Evolutionary conservation across 2,329 filamentous ascomycete genomes (phyloP).

Genomic region (Phialemonium atrogriseum): DNA sequence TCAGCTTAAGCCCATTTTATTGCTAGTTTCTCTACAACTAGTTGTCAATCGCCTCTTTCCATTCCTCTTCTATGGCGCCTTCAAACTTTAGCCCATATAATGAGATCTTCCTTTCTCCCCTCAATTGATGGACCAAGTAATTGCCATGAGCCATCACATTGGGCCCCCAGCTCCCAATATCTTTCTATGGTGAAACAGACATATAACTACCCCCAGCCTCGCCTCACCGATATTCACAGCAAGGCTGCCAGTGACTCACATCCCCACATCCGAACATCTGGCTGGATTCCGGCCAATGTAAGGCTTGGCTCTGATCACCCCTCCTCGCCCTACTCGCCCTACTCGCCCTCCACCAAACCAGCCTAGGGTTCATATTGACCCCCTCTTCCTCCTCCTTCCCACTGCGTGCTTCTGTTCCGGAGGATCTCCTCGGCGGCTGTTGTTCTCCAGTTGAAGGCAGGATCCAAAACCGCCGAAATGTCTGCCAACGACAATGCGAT

Average conservation of each 20-base stretch:
- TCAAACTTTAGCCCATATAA: background rate
- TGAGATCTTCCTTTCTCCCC: too few relatives aligned
- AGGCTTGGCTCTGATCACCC: slow-evolving; percentile 10
- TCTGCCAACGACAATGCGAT: slow-evolving; percentile 48
- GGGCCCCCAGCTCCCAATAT: slow-evolving; percentile 1
- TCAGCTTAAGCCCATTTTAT: background rate
- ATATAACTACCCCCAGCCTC: slow-evolving; percentile 29
- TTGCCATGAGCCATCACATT: too few relatives aligned
- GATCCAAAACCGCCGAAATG: slow-evolving; percentile 31
- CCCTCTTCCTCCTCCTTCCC: slow-evolving; percentile 1
- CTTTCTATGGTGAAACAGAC: slow-evolving; percentile 16
- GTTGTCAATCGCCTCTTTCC: background rate
- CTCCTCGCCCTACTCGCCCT: background rate
- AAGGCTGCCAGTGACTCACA: slow-evolving; percentile 27
- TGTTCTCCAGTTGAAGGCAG: too few relatives aligned
- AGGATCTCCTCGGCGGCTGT: too few relatives aligned
- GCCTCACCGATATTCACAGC: slow-evolving; percentile 33
- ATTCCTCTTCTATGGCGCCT: background rate
- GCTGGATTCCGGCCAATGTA: slow-evolving; percentile 15
- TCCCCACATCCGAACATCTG: slow-evolving; percentile 20
- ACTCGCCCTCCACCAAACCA: slow-evolving; percentile 7
- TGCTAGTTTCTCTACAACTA: background rate
- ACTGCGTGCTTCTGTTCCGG: too few relatives aligned
- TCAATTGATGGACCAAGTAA: too few relatives aligned
- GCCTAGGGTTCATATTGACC: slow-evolving; percentile 13